Evolutionary conservation across 805 yeast species (phyloP).

Genomic region (Barnettozyma sp.): DNA sequence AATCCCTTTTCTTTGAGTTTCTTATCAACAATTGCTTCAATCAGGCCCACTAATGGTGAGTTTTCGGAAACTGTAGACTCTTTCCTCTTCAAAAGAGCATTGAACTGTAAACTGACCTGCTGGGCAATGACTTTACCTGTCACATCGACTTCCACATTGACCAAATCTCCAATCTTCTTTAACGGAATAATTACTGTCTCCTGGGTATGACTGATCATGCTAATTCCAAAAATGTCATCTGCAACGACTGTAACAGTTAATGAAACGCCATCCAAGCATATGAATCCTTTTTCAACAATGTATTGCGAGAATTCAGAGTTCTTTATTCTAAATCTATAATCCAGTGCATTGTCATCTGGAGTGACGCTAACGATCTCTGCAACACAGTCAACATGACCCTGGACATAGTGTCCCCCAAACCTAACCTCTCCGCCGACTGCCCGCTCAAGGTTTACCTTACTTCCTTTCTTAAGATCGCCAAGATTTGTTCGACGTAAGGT

Average conservation of each 20-base stretch:
- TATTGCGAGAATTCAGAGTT: constrained; percentile 55
- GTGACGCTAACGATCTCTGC: constrained; percentile 51
- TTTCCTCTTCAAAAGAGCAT: constrained; percentile 37
- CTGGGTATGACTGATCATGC: constrained; percentile 92
- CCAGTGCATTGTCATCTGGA: constrained; percentile 70
- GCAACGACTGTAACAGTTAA: constrained; percentile 77
- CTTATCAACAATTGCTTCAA: constrained; percentile 41
- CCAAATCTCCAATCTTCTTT: constrained; percentile 54
- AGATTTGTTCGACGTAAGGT: constrained; percentile 78
- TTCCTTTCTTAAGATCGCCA: constrained; percentile 50
- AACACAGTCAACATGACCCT: constrained; percentile 93
- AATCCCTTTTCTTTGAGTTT: constrained; percentile 25
- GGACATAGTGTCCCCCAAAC: constrained; percentile 96
- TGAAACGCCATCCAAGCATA: constrained; percentile 89
- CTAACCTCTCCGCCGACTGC: constrained; percentile 79
- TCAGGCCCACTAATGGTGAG: constrained; percentile 43
- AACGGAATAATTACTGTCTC: constrained; percentile 64
- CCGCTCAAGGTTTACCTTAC: constrained; percentile 79
- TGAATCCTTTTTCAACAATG: constrained; percentile 93
- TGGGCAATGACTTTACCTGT: constrained; percentile 88
- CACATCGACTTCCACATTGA: constrained; percentile 91
- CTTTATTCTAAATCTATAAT: constrained; percentile 65
- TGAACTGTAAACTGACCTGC: constrained; percentile 59
- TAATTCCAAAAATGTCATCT: constrained; percentile 58
- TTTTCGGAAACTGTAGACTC: constrained; percentile 37